Base-by-base conservation (phyloP, 1,284 basidiomycete species). In the Ceratobasidium sp. region DNA sequence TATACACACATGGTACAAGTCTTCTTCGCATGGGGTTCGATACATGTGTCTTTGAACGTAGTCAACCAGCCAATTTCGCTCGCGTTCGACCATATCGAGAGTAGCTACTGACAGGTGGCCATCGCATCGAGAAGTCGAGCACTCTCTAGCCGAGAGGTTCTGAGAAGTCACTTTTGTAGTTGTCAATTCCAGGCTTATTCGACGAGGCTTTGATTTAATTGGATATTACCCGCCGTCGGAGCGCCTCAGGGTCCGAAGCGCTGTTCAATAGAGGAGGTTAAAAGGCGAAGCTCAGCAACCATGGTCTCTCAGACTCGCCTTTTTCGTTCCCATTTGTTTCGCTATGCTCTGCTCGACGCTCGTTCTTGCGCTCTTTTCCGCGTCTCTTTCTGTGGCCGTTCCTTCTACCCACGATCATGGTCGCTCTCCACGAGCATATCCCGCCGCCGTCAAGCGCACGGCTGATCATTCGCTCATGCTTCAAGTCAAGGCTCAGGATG, bases 301-400 rank as follows among this genome's bases (percentile, higher is more conserved):
- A 3, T 43, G 19, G 5, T 37, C 34, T 32, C 37, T 43, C 11
- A 40, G 9, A n/a, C 19, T 34, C 59, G 17, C n/a, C 29, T 49
- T 40, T 46, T 75, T 32, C 37, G 9, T 75, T 62, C 37, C 61
- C 25, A 29, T 67, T 37, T 59, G n/a, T 29, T 25, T 29, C 8
- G 43, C 6, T 29, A 75, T 66, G 62, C 51, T 52, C 40, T 57
- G 22, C 61, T 75, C 73, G 15, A 75, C 73, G 32, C 62, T 75
- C 73, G 13, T 75, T 56, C 57, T 62, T 32, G 73, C 62, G 17
- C 73, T 75, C 61, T 54, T 75, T 46, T 74, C 70, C 32, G 73
- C 73, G 19, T 75, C 73, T 52, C 34, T 75, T 11, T 40, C 73
- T 44, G 73, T 15, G 44, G 73, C 73, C 46, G 61, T 40, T 65